Base-by-base conservation (phyloP, 2,329 filamentous ascomycete species). In the Gnomoniopsis smithogilvyi region DNA sequence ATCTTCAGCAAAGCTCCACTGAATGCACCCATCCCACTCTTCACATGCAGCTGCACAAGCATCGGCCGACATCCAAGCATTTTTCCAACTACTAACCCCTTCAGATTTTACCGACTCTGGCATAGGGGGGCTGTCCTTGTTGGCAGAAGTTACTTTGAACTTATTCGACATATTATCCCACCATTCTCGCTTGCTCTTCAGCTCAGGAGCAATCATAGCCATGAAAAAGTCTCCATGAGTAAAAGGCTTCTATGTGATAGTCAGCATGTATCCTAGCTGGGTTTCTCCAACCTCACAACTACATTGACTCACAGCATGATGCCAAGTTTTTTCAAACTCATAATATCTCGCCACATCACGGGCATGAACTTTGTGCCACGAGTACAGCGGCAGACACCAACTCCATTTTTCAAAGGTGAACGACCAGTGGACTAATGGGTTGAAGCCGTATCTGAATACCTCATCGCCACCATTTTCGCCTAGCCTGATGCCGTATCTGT, bases 1-100 rank as follows among this genome's bases (percentile, higher is more conserved):
- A 52, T 68, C 66, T 46, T 68, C 67, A 15, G 67, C 67, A 58
- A 65, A 68, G 41, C 62, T 65, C 67, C 67, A 68, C 58, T 68
- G 67, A 8, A 67, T 63, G 36, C 67, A 68, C 8, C 66, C 62
- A 4, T 63, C 57, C 67, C 67, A 68, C 10, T 61, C 47, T 17
- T 58, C 48, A 46, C 67, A 68, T 21, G 67, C 67, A 2, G 65
- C 63, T 49, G 67, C 65, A 41, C 67, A 68, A 4, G 64, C 51
- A 55, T 67, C 64, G n/a, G 67, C 62, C 3, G 66, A 67, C 54
- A 63, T 19, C 65, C 66, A 68, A n/a, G 64, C 65, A 46, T 57
- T 59, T 33, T 60, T 59, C 66, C 66, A 68, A 12, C 49, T 36
- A n/a, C 63, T 56, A n/a, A 45, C 53, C 10, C 55, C 58, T 4